phyloP scores from a whole-genome alignment of 2,329 filamentous ascomycete genomes.

The Pyricularia pennisetigena region DNA sequence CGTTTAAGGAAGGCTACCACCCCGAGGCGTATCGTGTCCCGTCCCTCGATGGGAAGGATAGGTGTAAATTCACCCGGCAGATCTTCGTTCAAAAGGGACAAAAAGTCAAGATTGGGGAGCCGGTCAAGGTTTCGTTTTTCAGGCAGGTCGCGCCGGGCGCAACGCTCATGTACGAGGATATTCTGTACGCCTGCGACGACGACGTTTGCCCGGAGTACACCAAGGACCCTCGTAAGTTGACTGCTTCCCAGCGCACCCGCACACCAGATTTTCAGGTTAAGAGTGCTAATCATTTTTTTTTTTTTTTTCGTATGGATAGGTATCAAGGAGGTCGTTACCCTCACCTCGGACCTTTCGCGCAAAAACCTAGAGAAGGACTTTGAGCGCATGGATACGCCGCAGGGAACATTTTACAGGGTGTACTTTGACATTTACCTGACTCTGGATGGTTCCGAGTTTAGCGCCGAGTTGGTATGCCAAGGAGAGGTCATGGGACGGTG shows the following conservation, averaged over 20 bases:
- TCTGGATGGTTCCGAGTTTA: slow-evolving; percentile 94
- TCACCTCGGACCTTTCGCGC: slow-evolving; percentile 90
- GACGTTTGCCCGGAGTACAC: slow-evolving; percentile 98
- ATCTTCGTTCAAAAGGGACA: slow-evolving; percentile 99
- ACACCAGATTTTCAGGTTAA: background rate
- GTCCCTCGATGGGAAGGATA: slow-evolving; percentile 90
- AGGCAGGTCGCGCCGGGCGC: slow-evolving; percentile 93
- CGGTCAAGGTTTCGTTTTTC: slow-evolving; percentile 98
- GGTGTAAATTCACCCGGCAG: slow-evolving; percentile 96
- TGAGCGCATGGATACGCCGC: slow-evolving; percentile 96
- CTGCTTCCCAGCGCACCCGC: background rate
- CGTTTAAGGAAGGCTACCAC: slow-evolving; percentile 98
- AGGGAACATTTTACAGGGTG: slow-evolving; percentile 87
- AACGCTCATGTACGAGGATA: slow-evolving; percentile 98
- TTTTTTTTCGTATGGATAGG: slow-evolving; percentile 46
- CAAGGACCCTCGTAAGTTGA: slow-evolving; percentile 89
- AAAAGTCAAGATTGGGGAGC: slow-evolving; percentile 97
- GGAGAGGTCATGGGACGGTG: slow-evolving; percentile 98
- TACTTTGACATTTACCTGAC: slow-evolving; percentile 81
- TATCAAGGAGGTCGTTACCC: slow-evolving; percentile 97
- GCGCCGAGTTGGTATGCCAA: slow-evolving; percentile 96
- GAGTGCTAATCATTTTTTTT: background rate
- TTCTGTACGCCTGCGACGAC: slow-evolving; percentile 93
- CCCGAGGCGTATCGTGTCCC: slow-evolving; percentile 97
- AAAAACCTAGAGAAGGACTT: slow-evolving; percentile 99